A percentile compares a stretch with the other conserved stretches of the same genome.
Conservation (phyloP, 352 stramenopile species). For the Pythium scleroteichum region DNA sequence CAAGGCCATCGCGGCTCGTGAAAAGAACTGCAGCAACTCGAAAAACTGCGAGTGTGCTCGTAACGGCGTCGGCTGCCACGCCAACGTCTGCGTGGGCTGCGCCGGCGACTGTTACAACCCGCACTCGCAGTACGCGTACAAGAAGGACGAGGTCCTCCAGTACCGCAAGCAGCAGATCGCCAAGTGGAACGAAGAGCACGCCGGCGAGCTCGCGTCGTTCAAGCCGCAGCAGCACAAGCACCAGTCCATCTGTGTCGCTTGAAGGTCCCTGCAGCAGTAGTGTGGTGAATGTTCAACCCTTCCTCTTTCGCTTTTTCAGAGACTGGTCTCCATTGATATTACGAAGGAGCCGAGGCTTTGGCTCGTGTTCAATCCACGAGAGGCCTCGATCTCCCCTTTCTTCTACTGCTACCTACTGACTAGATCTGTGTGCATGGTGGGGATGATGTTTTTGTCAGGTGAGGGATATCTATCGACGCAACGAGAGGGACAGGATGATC, state of each 20-base stretch:
- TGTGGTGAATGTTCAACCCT: not conserved
- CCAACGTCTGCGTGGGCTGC: conserved; percentile 74
- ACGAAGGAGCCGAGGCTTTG: not conserved
- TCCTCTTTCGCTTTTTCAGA: conserved; percentile 3
- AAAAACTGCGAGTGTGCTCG: conserved; percentile 71
- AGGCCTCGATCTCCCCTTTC: not conserved
- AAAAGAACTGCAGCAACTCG: conserved; percentile 76
- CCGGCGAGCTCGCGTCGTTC: not conserved
- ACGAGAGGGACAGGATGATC: not conserved
- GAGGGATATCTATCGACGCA: conserved; percentile 19
- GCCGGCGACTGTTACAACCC: conserved; percentile 74
- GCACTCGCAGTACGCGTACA: conserved; percentile 73
- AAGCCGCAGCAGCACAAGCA: conserved; percentile 21
- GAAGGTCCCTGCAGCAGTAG: not conserved
- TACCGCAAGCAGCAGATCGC: conserved; percentile 75
- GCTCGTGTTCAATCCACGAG: conserved; percentile 14
- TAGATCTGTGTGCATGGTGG: conserved; percentile 12
- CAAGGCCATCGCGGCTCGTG: conserved; percentile 55
- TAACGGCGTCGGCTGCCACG: conserved; percentile 76
- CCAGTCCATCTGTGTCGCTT: conserved; percentile 8
- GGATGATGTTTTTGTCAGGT: not conserved
- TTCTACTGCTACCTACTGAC: conserved; percentile 10
- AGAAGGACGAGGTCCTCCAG: conserved; percentile 58
- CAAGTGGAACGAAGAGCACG: conserved; percentile 41
- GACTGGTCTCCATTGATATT: no score